These are phyloP conservation scores for Penicillium griseofulvum DNA, from an alignment of 2,329 filamentous ascomycete species.

Conservation along the genomic window DNA sequence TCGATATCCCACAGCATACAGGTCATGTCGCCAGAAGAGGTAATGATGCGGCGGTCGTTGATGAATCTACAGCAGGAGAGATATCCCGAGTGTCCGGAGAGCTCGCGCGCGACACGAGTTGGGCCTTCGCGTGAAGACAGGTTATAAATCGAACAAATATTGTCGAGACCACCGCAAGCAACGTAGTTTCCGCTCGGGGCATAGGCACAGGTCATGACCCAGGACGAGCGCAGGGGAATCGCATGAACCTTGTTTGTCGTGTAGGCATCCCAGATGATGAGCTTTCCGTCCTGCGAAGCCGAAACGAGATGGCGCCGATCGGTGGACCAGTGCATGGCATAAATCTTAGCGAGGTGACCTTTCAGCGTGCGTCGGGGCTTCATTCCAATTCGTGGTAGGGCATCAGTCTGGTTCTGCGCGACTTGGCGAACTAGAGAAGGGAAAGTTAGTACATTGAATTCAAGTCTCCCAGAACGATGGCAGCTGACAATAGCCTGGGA, in stretches of 20 bases:
- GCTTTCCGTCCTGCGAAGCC: slow-evolving; percentile 96
- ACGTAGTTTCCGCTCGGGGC: slow-evolving; percentile 98
- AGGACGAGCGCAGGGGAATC: slow-evolving; percentile 93
- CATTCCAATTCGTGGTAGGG: slow-evolving; percentile 91
- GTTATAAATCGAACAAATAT: slow-evolving; percentile 99
- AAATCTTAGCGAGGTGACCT: slow-evolving; percentile 98
- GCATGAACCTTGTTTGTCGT: slow-evolving; percentile 99
- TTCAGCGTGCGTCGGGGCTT: slow-evolving; percentile 95
- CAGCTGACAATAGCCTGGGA: neutral
- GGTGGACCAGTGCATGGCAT: slow-evolving; percentile 99
- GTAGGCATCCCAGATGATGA: slow-evolving; percentile 99
- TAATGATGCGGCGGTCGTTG: slow-evolving; percentile 96
- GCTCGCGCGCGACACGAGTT: slow-evolving; percentile 88
- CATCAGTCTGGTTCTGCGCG: slow-evolving; percentile 86
- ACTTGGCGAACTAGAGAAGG: slow-evolving; percentile 75
- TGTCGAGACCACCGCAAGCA: slow-evolving; percentile 96
- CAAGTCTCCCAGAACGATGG: neutral
- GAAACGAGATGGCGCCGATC: slow-evolving; percentile 96
- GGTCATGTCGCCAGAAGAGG: slow-evolving; percentile 98
- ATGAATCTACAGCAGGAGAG: slow-evolving; percentile 98
- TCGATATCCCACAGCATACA: slow-evolving; percentile 99
- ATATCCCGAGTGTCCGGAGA: slow-evolving; percentile 96
- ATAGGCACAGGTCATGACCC: slow-evolving; percentile 99
- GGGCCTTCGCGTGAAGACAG: slow-evolving; percentile 96
- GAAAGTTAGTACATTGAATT: slow-evolving; percentile 19